phyloP scores from a whole-genome alignment of 75 land plant genomes.

The Pseudotsuga menziesii region DNA sequence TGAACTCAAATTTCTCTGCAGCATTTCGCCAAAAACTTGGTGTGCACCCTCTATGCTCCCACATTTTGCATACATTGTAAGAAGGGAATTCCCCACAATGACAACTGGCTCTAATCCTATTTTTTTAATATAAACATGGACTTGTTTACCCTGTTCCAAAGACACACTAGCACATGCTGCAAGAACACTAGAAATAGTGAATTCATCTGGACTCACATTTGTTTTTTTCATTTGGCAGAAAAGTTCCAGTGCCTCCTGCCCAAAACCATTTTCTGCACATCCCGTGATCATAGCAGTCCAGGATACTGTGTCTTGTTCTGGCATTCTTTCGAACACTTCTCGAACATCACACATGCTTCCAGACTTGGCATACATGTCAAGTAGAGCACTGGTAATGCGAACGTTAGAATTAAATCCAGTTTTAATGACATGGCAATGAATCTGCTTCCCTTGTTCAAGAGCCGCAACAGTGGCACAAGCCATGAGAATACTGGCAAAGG shows the following conservation, averaged over 20 bases:
- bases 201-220: slow-evolving; percentile 13
- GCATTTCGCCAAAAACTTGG: slow-evolving; percentile 15
- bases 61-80: slow-evolving; percentile 20
- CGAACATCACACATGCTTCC: slow-evolving; percentile 12
- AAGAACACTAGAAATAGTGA: slow-evolving; percentile 21
- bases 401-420: slow-evolving; percentile 3
- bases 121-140: slow-evolving; percentile 9
- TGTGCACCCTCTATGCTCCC: slow-evolving; percentile 15
- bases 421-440: slow-evolving; percentile 12
- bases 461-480: slow-evolving; percentile 21
- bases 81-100: slow-evolving; percentile 18
- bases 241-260: slow-evolving; percentile 8
- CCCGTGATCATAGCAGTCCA: slow-evolving; percentile 27
- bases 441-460: slow-evolving; percentile 13
- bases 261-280: slow-evolving; percentile 14
- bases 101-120: slow-evolving; percentile 1
- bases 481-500: slow-evolving; percentile 17
- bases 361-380: slow-evolving; percentile 23
- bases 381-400: slow-evolving; percentile 17
- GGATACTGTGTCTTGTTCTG: slow-evolving; percentile 9
- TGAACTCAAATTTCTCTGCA: slow-evolving; percentile 12
- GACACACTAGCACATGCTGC: slow-evolving; percentile 14
- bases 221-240: slow-evolving; percentile 14
- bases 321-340: slow-evolving; percentile 12
- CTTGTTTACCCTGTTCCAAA: slow-evolving; percentile 11